Conservation (phyloP, 2,329 filamentous ascomycete species). For the Lachnellula subtilissima region DNA sequence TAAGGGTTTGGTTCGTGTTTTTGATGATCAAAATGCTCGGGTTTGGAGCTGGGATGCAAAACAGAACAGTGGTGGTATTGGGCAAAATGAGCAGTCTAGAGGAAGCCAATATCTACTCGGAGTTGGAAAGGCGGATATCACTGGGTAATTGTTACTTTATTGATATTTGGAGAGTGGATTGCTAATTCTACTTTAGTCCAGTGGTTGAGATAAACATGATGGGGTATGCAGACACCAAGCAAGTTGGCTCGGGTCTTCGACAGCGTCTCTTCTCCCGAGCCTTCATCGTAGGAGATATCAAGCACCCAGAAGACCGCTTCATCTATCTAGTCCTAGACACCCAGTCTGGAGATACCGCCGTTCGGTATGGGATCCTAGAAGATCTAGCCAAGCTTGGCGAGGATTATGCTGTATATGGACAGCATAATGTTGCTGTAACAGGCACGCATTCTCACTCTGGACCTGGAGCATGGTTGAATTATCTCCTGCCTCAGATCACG, state of each 20-base stretch:
- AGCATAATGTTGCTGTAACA: constrained; percentile 81
- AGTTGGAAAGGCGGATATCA: constrained; percentile 68
- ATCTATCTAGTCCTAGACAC: constrained; percentile 86
- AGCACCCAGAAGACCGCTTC: constrained; percentile 65
- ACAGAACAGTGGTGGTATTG: neutral
- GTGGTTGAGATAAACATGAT: constrained; percentile 89
- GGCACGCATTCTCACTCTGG: constrained; percentile 92
- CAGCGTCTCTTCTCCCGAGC: constrained; percentile 85
- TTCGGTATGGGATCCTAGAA: constrained; percentile 81
- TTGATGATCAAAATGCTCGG: neutral
- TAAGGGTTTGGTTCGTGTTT: neutral
- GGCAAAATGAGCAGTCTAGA: constrained; percentile 8
- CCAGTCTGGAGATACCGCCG: constrained; percentile 81
- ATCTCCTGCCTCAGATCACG: constrained; percentile 86
- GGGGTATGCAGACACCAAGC: constrained; percentile 83
- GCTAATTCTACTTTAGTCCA: constrained; percentile 45
- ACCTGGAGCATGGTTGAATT: constrained; percentile 91
- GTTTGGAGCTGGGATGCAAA: constrained; percentile 4
- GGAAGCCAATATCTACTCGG: constrained; percentile 53
- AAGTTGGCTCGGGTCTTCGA: constrained; percentile 76
- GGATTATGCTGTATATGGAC: constrained; percentile 69
- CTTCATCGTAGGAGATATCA: constrained; percentile 74
- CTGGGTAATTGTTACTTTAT: constrained; percentile 45
- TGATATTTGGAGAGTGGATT: neutral
- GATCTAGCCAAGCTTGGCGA: constrained; percentile 64